Conservation (phyloP, 1,139 yeast species). For the Debaryomyces subglobosus region DNA sequence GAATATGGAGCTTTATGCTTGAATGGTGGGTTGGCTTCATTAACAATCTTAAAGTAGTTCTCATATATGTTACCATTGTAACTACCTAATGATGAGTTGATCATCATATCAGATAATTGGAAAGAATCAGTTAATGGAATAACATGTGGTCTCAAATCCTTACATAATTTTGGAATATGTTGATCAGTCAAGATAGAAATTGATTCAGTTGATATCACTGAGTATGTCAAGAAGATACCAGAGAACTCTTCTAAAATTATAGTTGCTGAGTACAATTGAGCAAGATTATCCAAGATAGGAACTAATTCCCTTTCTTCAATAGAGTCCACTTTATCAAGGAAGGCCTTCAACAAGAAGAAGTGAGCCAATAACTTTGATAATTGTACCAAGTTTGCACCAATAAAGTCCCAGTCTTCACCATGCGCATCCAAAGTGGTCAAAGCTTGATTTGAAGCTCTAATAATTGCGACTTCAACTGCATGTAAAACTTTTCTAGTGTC, state of each 20-base stretch:
- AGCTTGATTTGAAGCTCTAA: conserved; percentile 41
- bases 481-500: conserved; percentile 36
- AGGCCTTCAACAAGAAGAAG: conserved; percentile 39
- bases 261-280: conserved; percentile 32
- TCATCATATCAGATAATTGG: conserved; percentile 79
- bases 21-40: conserved; percentile 54
- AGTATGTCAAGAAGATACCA: conserved; percentile 44
- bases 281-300: conserved; percentile 30
- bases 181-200: conserved; percentile 35
- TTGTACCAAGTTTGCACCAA: conserved; percentile 60
- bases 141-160: conserved; percentile 65
- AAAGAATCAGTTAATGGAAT: conserved; percentile 89
- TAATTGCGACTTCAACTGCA: conserved; percentile 47
- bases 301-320: conserved; percentile 24
- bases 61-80: conserved; percentile 87
- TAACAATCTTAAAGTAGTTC: conserved; percentile 63
- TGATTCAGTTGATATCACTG: conserved; percentile 36
- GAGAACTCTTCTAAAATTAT: conserved; percentile 40
- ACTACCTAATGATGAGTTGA: conserved; percentile 84
- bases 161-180: conserved; percentile 37
- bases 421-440: conserved; percentile 32
- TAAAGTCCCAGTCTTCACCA: conserved; percentile 43
- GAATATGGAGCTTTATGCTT: conserved; percentile 66
- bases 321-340: conserved; percentile 27
- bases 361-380: conserved; percentile 59